These are phyloP conservation scores for Paraphoma sp. DNA, from an alignment of 2,329 filamentous ascomycete genomes.

Conservation along the genomic window DNA sequence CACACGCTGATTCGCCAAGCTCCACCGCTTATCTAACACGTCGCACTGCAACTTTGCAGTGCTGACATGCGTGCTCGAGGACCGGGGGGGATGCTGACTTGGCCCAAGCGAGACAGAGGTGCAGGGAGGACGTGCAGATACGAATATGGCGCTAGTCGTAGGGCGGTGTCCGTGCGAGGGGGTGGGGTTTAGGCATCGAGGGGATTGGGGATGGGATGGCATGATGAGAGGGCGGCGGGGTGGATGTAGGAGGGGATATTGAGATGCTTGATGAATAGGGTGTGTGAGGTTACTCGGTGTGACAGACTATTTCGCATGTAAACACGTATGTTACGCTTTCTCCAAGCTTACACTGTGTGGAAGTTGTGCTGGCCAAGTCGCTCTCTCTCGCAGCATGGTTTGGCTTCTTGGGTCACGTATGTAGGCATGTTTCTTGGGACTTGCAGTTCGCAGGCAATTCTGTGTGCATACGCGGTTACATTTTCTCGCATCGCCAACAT, in stretches of 20 bases:
- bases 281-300: too few relatives aligned
- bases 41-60: conserved; percentile 19
- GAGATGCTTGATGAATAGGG: too few relatives aligned
- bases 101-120: neutral
- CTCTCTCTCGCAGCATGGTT: too few relatives aligned
- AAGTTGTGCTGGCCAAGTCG: neutral
- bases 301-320: too few relatives aligned
- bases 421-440: neutral
- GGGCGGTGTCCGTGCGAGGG: neutral
- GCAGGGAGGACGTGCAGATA: neutral
- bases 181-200: neutral
- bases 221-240: neutral
- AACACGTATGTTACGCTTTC: neutral
- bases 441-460: neutral
- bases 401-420: neutral
- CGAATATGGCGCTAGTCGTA: neutral
- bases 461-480: neutral
- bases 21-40: conserved; percentile 22
- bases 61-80: conserved; percentile 22
- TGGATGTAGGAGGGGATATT: neutral
- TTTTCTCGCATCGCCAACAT: too few relatives aligned
- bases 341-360: neutral
- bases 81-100: conserved; percentile 9
- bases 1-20: conserved; percentile 6
- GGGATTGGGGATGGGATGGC: neutral